Conservation (phyloP, 139 green algal genomes). For the Edaphochlamys debaryana region DNA sequence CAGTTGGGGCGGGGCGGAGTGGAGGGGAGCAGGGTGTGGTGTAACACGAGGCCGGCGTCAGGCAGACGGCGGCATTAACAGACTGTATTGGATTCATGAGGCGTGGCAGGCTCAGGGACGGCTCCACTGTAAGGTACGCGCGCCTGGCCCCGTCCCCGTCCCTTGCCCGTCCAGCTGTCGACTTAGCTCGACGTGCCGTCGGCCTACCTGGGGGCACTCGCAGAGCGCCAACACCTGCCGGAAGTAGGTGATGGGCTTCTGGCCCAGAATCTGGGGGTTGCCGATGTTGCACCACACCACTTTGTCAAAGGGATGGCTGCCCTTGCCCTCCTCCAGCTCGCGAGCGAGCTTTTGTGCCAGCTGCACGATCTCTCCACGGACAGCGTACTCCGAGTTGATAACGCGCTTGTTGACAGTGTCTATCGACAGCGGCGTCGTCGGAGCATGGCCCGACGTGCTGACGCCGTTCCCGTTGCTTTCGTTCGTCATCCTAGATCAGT, state of each 20-base stretch:
- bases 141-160: no score
- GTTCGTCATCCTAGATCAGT: conserved; percentile 35
- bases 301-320: conserved; percentile 67
- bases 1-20: neutral
- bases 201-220: conserved; percentile 84
- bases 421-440: conserved; percentile 47
- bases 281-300: conserved; percentile 92
- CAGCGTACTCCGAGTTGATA: conserved; percentile 73
- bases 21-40: no score
- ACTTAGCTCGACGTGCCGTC: no score
- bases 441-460: neutral
- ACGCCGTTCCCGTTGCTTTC: neutral
- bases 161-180: no score
- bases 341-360: conserved; percentile 73
- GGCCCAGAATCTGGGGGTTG: conserved; percentile 92
- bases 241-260: conserved; percentile 95
- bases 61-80: no score
- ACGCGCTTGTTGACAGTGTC: conserved; percentile 56
- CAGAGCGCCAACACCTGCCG: conserved; percentile 87
- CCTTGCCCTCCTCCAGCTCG: conserved; percentile 71
- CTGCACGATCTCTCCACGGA: conserved; percentile 90
- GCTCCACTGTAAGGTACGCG: no score
- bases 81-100: no score
- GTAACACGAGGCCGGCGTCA: no score
- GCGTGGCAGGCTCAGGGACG: no score